Percentiles rank a stretch among this genome's conserved stretches.
Evolutionary conservation across 2,329 filamentous ascomycete species (phyloP).

Genomic region (Gremmenia infestans): DNA sequence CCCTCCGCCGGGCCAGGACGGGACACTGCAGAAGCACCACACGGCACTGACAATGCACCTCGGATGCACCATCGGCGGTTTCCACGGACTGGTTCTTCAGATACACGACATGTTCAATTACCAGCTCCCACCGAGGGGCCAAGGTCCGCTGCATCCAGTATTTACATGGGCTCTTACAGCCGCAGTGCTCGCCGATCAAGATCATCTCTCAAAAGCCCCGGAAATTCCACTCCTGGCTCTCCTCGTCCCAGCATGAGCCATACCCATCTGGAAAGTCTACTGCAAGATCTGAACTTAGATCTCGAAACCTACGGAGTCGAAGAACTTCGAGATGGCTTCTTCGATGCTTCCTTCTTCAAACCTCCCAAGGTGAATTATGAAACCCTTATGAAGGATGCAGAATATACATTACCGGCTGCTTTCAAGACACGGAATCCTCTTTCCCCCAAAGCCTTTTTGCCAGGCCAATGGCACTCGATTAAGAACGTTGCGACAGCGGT

Average conservation of each 20-base stretch:
- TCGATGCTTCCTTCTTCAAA: constrained; percentile 39
- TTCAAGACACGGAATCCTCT: constrained; percentile 44
- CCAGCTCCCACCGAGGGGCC: constrained; percentile 18
- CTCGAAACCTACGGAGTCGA: constrained; percentile 40
- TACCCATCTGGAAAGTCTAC: constrained; percentile 27
- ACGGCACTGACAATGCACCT: background rate
- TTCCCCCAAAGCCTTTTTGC: constrained; percentile 42
- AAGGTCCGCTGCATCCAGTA: constrained; percentile 23
- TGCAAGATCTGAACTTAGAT: constrained; percentile 32
- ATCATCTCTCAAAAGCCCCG: constrained; percentile 19
- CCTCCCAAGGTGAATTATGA: constrained; percentile 36
- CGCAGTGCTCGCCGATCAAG: constrained; percentile 24
- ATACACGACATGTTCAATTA: constrained; percentile 26
- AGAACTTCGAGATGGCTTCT: constrained; percentile 40
- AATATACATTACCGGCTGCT: constrained; percentile 41
- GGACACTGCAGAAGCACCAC: background rate
- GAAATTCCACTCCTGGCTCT: constrained; percentile 23
- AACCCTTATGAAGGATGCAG: constrained; percentile 38
- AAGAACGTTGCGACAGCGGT: constrained; percentile 38
- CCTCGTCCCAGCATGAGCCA: constrained; percentile 29
- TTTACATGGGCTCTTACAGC: constrained; percentile 32
- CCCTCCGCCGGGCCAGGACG: background rate
- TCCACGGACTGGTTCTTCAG: constrained; percentile 5
- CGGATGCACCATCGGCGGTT: constrained; percentile 18
- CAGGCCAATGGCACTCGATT: constrained; percentile 43